phyloP scores from a whole-genome alignment of 768 basidiomycete species.

The Macrocybe gigantea region DNA sequence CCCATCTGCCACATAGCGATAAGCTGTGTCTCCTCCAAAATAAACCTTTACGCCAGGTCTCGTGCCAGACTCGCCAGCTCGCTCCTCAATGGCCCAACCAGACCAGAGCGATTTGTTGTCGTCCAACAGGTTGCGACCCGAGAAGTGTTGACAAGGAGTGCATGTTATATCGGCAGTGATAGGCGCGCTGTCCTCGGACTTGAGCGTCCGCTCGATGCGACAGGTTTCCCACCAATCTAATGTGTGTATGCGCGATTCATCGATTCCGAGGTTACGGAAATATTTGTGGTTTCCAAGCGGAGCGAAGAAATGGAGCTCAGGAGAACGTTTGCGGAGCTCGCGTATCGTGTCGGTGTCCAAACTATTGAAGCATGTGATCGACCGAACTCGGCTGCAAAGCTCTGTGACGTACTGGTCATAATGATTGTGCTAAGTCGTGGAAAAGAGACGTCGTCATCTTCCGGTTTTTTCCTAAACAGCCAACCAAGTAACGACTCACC shows the following conservation, averaged over 20 bases:
- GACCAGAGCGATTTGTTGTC: conserved; percentile 58
- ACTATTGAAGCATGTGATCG: conserved; percentile 13
- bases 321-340: conserved; percentile 26
- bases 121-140: conserved; percentile 44
- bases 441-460: not conserved
- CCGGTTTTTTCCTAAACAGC: not conserved
- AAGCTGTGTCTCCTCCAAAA: conserved; percentile 71
- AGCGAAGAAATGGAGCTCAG: conserved; percentile 47
- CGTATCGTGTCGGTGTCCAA: conserved; percentile 39
- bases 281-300: conserved; percentile 46
- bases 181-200: not conserved
- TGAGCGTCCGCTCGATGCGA: conserved; percentile 27
- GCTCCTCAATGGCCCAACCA: conserved; percentile 57
- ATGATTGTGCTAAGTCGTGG: conserved; percentile 36
- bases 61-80: conserved; percentile 22
- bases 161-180: conserved; percentile 43
- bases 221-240: conserved; percentile 63
- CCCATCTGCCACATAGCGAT: conserved; percentile 39
- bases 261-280: conserved; percentile 35
- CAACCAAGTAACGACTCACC: conserved; percentile 23
- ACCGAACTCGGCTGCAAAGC: not conserved
- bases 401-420: conserved; percentile 39
- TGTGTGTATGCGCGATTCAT: conserved; percentile 34
- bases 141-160: conserved; percentile 63
- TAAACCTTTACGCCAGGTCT: conserved; percentile 39